phyloP scores from a whole-genome alignment of 805 yeast genomes.

The Metschnikowia lochheadii region DNA sequence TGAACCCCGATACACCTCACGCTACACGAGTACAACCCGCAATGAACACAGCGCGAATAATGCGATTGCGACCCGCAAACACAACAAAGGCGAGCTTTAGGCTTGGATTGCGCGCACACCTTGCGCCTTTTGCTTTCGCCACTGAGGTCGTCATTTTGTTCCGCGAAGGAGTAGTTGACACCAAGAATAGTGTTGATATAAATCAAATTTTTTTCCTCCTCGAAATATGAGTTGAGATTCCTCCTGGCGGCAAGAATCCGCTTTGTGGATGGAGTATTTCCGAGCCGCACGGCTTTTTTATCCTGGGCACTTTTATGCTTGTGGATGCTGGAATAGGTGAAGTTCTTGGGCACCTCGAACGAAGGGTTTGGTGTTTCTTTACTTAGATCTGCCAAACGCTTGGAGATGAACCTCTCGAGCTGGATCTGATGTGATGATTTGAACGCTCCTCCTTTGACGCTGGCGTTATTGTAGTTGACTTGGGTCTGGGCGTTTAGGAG shows the following conservation, averaged over 20 bases:
- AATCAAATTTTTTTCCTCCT: constrained; percentile 42
- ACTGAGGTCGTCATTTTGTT: constrained; percentile 24
- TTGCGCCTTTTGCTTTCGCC: constrained; percentile 17
- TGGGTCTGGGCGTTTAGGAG: constrained; percentile 42
- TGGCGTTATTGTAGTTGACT: constrained; percentile 23
- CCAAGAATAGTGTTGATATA: constrained; percentile 40
- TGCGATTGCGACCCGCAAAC: constrained; percentile 36
- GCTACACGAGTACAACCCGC: constrained; percentile 40
- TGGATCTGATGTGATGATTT: constrained; percentile 42
- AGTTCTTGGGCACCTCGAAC: constrained; percentile 42
- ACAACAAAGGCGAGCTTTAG: constrained; percentile 37
- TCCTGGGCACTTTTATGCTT: constrained; percentile 18
- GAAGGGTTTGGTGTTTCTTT: constrained; percentile 26
- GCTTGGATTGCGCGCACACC: constrained; percentile 19
- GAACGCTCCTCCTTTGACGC: constrained; percentile 29
- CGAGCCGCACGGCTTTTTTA: constrained; percentile 29
- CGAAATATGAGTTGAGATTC: constrained; percentile 42
- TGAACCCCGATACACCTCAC: constrained; percentile 38
- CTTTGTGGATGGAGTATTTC: constrained; percentile 43
- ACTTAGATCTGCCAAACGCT: constrained; percentile 33
- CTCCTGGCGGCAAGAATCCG: constrained; percentile 39
- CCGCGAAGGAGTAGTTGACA: constrained; percentile 39
- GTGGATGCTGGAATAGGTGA: constrained; percentile 32
- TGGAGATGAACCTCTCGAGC: constrained; percentile 35
- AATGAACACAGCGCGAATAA: constrained; percentile 36